Conservation (phyloP, 2,329 filamentous ascomycete genomes). For the Aphanocladium album region DNA sequence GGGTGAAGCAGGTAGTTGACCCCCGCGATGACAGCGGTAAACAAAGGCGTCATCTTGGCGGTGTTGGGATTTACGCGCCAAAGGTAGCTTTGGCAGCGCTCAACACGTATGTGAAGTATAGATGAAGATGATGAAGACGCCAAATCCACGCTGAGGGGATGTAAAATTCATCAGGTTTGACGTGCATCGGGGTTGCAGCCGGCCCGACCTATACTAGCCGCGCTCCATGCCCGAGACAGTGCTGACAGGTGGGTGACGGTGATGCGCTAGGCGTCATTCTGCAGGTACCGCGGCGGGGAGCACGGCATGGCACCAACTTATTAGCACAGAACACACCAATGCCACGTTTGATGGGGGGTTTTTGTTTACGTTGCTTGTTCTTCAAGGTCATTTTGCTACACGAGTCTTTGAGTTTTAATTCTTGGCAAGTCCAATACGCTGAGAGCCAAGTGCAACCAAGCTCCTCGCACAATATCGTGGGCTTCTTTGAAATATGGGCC, state of each 20-base stretch:
- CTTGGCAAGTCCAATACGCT: no score
- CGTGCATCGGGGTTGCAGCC: not conserved
- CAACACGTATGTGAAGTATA: not conserved
- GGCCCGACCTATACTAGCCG: not conserved
- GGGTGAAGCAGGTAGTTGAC: slow-evolving; percentile 13
- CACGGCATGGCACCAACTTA: not conserved
- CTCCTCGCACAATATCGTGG: no score
- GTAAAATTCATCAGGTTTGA: not conserved
- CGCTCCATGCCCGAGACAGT: not conserved
- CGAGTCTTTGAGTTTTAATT: no score
- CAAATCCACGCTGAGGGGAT: not conserved
- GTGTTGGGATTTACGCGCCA: not conserved
- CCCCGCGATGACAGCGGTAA: slow-evolving; percentile 11
- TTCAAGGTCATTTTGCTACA: no score
- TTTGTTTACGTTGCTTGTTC: no score
- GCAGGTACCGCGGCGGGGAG: not conserved
- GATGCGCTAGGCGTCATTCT: not conserved
- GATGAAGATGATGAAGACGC: not conserved
- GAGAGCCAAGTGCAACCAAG: no score
- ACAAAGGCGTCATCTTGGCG: slow-evolving; percentile 12
- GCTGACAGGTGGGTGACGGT: not conserved
- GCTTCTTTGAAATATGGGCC: no score
- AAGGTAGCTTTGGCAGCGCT: no score
- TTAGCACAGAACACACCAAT: no score
- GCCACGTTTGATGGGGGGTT: no score